Conservation (phyloP, 257 asterid genomes). For the Sherardia arvensis region DNA sequence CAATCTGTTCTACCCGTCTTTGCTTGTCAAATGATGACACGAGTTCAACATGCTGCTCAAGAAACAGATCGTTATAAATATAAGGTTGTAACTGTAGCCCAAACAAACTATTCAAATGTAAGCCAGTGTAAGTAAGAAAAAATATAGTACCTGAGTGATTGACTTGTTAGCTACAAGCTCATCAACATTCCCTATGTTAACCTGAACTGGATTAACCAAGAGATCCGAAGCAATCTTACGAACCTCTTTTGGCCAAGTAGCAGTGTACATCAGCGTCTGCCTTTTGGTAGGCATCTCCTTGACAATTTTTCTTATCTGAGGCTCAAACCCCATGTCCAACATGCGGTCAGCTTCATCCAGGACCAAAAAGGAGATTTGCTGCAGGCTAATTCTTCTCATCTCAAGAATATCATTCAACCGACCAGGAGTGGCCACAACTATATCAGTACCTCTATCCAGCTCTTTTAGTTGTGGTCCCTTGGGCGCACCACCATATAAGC, state of each 20-base stretch:
- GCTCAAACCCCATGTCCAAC: conserved; percentile 99
- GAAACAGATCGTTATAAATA: not conserved
- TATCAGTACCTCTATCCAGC: conserved; percentile 77
- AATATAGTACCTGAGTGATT: conserved; percentile 68
- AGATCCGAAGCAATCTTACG: conserved; percentile 92
- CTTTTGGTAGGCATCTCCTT: conserved; percentile 79
- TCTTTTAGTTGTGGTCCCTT: conserved; percentile 88
- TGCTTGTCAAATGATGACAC: conserved; percentile 68
- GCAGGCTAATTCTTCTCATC: conserved; percentile 79
- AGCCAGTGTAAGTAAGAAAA: not conserved
- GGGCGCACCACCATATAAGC: conserved; percentile 85
- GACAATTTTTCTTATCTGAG: conserved; percentile 97
- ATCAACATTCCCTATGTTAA: conserved; percentile 85
- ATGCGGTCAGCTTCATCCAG: conserved; percentile 97
- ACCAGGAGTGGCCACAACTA: conserved; percentile 98
- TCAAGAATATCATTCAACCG: conserved; percentile 93
- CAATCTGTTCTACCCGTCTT: conserved; percentile 76
- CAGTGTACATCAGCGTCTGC: conserved; percentile 96
- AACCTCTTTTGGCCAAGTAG: conserved; percentile 99
- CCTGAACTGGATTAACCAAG: conserved; percentile 77
- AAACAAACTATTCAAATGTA: not conserved
- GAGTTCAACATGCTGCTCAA: conserved; percentile 64
- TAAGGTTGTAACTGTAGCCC: not conserved
- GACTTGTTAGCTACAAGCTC: conserved; percentile 97
- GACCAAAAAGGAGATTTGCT: conserved; percentile 90